Percentiles rank a stretch among this genome's conserved stretches.
Evolutionary conservation across 495 filamentous ascomycete genomes (phyloP).

Genomic region (Chaetomidium leptoderma): DNA sequence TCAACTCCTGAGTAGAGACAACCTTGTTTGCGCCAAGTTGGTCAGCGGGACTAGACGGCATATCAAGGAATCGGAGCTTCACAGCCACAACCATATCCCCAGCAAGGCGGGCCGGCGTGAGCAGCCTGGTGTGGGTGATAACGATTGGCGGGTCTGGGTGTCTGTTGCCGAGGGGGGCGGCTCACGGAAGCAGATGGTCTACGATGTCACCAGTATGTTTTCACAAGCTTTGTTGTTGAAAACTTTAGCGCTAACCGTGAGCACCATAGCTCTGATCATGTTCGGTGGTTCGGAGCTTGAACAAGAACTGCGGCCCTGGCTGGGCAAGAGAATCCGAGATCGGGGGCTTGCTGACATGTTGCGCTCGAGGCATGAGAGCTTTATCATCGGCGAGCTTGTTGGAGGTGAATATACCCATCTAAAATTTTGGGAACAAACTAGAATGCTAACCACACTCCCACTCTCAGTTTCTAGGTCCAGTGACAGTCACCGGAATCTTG

Average conservation of each 20-base stretch:
- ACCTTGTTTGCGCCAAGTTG: conserved; percentile 5
- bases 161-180: neutral
- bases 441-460: too few relatives aligned
- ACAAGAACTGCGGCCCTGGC: neutral
- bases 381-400: conserved; percentile 2
- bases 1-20: neutral
- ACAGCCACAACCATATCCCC: neutral
- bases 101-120: neutral
- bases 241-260: neutral
- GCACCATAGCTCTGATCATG: conserved; percentile 1
- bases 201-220: conserved; percentile 10
- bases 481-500: neutral
- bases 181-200: neutral
- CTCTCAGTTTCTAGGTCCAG: too few relatives aligned
- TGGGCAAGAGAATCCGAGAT: conserved; percentile 4
- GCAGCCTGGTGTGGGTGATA: neutral
- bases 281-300: neutral
- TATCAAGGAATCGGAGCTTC: neutral
- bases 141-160: conserved; percentile 1
- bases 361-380: neutral
- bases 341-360: neutral
- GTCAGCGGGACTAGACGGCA: too few relatives aligned
- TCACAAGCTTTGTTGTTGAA: neutral
- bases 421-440: too few relatives aligned
- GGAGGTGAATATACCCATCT: too few relatives aligned